A percentile compares a stretch with the other conserved stretches of the same genome.
These are phyloP conservation scores for Exophiala dermatitidis DNA, from an alignment of 2,329 filamentous ascomycete genomes.

Conservation along the genomic window DNA sequence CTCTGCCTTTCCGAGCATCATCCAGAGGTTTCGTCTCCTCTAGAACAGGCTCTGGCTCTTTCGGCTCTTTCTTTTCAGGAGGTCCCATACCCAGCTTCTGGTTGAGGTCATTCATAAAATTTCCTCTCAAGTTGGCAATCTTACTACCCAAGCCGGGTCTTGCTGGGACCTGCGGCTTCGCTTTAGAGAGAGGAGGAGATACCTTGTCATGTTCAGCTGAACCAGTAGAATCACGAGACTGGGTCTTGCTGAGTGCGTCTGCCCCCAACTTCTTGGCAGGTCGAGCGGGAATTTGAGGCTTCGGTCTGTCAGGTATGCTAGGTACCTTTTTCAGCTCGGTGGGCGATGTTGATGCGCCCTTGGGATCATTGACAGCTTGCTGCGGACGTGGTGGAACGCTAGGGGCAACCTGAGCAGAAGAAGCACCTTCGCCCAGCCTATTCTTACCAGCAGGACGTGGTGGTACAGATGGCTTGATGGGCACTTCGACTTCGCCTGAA, in stretches of 20 bases:
- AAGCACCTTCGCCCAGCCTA: constrained; percentile 24
- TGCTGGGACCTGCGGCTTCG: constrained; percentile 77
- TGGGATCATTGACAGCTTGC: constrained; percentile 31
- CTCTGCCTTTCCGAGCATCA: constrained; percentile 85
- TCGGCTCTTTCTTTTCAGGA: constrained; percentile 61
- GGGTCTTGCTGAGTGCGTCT: constrained; percentile 33
- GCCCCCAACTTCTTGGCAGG: constrained; percentile 48
- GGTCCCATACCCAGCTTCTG: constrained; percentile 81
- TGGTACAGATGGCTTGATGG: constrained; percentile 30
- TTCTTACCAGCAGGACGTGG: constrained; percentile 27
- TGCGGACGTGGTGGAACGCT: constrained; percentile 31
- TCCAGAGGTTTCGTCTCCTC: constrained; percentile 66
- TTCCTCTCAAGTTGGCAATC: constrained; percentile 82
- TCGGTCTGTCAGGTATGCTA: constrained; percentile 51
- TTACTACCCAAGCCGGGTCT: constrained; percentile 68
- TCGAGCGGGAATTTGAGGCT: constrained; percentile 60
- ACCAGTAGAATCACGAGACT: constrained; percentile 37
- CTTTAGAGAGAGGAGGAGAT: constrained; percentile 47
- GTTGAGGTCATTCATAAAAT: constrained; percentile 89
- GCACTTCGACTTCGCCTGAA: constrained; percentile 25
- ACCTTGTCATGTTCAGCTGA: constrained; percentile 32
- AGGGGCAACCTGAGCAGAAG: constrained; percentile 22
- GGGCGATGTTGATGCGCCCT: constrained; percentile 38
- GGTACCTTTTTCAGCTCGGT: constrained; percentile 47
- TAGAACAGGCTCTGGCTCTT: constrained; percentile 49